Evolutionary conservation across 2,329 filamentous ascomycete species (phyloP).

Genomic region (Didymellaceae sp.): DNA sequence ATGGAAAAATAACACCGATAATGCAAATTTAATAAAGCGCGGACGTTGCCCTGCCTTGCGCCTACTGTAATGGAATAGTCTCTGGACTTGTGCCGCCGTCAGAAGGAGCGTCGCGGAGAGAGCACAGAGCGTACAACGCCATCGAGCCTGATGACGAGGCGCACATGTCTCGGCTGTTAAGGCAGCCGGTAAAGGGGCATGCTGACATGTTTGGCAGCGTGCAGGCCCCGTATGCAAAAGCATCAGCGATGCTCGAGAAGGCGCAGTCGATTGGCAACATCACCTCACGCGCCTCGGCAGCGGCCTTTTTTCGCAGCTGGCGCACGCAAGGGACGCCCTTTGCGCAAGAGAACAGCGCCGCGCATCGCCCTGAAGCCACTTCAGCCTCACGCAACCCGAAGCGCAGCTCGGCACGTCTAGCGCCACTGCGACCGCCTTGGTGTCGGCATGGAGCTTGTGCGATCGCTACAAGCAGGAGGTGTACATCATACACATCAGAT

Average conservation of each 20-base stretch:
- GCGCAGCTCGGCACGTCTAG: too few species aligned
- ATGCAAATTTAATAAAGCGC: not conserved
- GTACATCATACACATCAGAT: conserved; percentile 4
- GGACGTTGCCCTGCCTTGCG: not conserved
- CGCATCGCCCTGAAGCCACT: too few species aligned
- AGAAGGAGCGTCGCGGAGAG: too few species aligned
- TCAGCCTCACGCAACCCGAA: too few species aligned
- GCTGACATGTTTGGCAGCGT: not conserved
- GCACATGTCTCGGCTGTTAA: not conserved
- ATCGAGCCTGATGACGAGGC: too few species aligned
- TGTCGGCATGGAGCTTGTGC: conserved; percentile 6
- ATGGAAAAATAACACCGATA: not conserved
- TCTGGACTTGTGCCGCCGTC: too few species aligned
- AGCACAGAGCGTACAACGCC: too few species aligned
- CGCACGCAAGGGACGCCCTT: not conserved
- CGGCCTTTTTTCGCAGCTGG: not conserved
- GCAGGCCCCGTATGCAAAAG: not conserved
- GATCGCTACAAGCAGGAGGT: conserved; percentile 6
- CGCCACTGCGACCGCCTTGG: not conserved
- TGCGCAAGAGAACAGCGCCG: too few species aligned
- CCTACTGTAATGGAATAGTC: too few species aligned
- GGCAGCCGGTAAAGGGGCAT: not conserved
- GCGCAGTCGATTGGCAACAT: not conserved
- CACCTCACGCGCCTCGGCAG: not conserved
- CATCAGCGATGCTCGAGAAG: not conserved